Percentiles rank a stretch among this genome's conserved stretches.
phyloP scores from a whole-genome alignment of 345 rosid genomes.

The Jatropha curcas region DNA sequence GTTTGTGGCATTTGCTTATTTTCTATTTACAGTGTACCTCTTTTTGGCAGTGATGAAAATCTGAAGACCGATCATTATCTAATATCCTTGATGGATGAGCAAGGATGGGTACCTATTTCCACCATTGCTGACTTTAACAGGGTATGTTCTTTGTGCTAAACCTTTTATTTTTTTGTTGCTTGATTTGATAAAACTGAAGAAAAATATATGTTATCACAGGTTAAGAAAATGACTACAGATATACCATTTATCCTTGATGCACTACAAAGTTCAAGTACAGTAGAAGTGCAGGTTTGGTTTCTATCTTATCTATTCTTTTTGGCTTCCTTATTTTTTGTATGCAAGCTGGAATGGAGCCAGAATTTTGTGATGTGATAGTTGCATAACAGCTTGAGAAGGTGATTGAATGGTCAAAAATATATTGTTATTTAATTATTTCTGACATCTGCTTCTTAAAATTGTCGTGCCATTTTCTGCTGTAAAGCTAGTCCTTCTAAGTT shows the following conservation, averaged over 20 bases:
- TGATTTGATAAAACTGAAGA: background rate
- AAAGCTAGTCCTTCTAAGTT: background rate
- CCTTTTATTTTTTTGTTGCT: background rate
- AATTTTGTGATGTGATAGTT: background rate
- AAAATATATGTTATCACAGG: constrained; percentile 50
- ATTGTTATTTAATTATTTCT: background rate
- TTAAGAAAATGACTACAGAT: constrained; percentile 81
- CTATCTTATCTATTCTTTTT: constrained; percentile 19
- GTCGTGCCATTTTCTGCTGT: background rate
- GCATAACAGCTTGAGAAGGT: background rate
- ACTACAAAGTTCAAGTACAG: constrained; percentile 58
- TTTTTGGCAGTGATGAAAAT: constrained; percentile 80
- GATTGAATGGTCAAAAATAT: background rate
- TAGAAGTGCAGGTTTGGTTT: constrained; percentile 80
- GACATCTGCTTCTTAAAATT: background rate
- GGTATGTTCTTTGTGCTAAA: constrained; percentile 44
- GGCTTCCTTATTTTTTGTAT: background rate
- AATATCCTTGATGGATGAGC: constrained; percentile 80
- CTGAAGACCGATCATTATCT: constrained; percentile 66
- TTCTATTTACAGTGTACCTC: constrained; percentile 13
- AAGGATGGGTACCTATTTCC: constrained; percentile 84
- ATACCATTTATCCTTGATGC: constrained; percentile 68
- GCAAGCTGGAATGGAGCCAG: background rate
- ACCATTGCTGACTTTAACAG: constrained; percentile 82
- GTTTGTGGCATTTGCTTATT: background rate